phyloP scores from a whole-genome alignment of 2,329 filamentous ascomycete genomes.

The Phialophora verrucosa region DNA sequence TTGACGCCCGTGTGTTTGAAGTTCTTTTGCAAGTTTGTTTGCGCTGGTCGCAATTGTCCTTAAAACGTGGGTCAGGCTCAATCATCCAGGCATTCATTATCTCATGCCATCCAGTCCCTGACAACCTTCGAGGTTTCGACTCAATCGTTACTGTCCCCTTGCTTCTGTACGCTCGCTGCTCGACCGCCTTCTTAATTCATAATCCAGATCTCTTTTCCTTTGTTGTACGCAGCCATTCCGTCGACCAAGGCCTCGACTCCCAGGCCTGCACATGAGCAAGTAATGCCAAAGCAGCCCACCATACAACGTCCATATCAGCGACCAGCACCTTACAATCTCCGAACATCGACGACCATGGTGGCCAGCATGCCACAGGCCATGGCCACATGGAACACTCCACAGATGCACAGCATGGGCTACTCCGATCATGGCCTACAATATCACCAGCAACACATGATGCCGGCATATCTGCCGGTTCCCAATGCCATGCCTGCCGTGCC shows the following conservation, averaged over 20 bases:
- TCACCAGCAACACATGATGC: constrained; percentile 33
- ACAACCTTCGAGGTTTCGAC: constrained; percentile 14
- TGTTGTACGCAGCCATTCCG: constrained; percentile 22
- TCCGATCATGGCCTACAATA: constrained; percentile 31
- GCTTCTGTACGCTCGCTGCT: constrained; percentile 24
- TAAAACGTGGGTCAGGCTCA: constrained; percentile 34
- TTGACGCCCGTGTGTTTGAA: constrained; percentile 38
- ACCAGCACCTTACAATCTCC: constrained; percentile 35
- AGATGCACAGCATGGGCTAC: constrained; percentile 25
- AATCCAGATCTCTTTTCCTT: constrained; percentile 28
- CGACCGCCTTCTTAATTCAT: constrained; percentile 15
- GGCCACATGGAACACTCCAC: constrained; percentile 23
- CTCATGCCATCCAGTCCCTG: constrained; percentile 32
- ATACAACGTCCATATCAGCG: constrained; percentile 24
- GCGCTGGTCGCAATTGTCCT: constrained; percentile 34
- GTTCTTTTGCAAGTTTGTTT: constrained; percentile 19
- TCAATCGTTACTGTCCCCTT: constrained; percentile 26
- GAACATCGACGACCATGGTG: constrained; percentile 33
- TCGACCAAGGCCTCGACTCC: constrained; percentile 25
- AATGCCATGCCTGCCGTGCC: constrained; percentile 15
- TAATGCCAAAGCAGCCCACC: constrained; percentile 33
- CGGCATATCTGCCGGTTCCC: constrained; percentile 28
- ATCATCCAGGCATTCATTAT: constrained; percentile 31
- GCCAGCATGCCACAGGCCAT: constrained; percentile 31
- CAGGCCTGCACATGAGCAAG: constrained; percentile 20